Evolutionary conservation across 2,329 filamentous ascomycete species (phyloP).

Genomic region (Corynespora cassiicola): DNA sequence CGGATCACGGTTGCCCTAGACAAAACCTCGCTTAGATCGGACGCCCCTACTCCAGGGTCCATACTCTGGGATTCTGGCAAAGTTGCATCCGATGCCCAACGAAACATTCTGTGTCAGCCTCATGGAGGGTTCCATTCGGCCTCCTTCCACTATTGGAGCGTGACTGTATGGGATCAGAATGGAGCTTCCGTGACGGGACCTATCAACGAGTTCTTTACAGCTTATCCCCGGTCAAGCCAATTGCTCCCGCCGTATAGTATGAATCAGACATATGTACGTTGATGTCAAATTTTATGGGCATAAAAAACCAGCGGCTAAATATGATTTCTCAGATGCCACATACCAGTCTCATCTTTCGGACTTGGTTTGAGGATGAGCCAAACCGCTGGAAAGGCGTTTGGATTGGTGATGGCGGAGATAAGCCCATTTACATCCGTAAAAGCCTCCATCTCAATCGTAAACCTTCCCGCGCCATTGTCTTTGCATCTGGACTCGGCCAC

Average conservation of each 20-base stretch:
- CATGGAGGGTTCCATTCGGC: constrained; percentile 45
- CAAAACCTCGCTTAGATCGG: too few relatives aligned
- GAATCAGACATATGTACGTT: constrained; percentile 47
- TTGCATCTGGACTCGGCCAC: constrained; percentile 50
- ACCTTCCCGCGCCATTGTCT: constrained; percentile 41
- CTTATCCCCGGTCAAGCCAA: constrained; percentile 43
- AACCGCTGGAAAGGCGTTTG: constrained; percentile 51
- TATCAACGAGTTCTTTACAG: constrained; percentile 47
- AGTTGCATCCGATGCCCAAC: constrained; percentile 24
- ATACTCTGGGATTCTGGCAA: constrained; percentile 28
- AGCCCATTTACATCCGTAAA: constrained; percentile 50
- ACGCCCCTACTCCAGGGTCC: constrained; percentile 10
- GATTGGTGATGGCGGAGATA: constrained; percentile 50
- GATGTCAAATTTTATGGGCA: too few relatives aligned
- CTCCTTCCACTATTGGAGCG: constrained; percentile 45
- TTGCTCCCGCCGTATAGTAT: constrained; percentile 50
- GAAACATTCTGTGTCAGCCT: constrained; percentile 36
- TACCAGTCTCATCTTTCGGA: constrained; percentile 49
- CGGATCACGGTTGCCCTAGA: constrained; percentile 19
- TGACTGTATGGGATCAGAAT: constrained; percentile 46
- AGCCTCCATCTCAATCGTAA: constrained; percentile 33
- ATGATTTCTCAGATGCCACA: constrained; percentile 42
- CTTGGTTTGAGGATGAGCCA: constrained; percentile 50
- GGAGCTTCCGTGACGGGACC: constrained; percentile 28
- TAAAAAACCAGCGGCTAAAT: too few relatives aligned